Conservation (phyloP, 2,329 filamentous ascomycete species). For the Chaetomiaceae sp. region DNA sequence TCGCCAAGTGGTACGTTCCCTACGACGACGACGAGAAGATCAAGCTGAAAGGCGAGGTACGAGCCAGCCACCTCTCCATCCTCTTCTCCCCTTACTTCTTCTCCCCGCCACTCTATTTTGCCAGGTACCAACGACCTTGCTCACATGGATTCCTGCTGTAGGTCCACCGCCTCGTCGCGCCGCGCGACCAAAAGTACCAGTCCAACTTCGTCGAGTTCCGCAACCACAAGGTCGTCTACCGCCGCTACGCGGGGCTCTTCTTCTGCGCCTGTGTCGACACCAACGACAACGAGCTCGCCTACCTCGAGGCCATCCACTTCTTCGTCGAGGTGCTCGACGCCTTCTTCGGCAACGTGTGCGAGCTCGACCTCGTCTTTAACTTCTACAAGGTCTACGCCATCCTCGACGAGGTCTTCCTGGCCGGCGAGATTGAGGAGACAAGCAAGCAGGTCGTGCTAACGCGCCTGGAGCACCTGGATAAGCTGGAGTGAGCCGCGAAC, state of each 20-base stretch:
- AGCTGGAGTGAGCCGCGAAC: constrained; percentile 89
- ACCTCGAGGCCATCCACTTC: constrained; percentile 96
- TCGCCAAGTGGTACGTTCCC: constrained; percentile 98
- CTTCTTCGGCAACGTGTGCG: constrained; percentile 98
- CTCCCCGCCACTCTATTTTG: too few species aligned
- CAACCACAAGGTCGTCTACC: constrained; percentile 94
- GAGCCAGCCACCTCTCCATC: constrained; percentile 23
- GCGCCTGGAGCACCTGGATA: constrained; percentile 88
- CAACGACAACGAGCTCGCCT: constrained; percentile 97
- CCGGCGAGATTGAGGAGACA: constrained; percentile 97
- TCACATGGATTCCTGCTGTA: constrained; percentile 29
- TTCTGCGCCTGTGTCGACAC: constrained; percentile 99
- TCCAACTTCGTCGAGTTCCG: constrained; percentile 98
- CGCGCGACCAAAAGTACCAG: constrained; percentile 98
- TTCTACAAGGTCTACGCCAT: constrained; percentile 94
- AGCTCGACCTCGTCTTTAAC: constrained; percentile 84
- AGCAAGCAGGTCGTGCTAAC: constrained; percentile 97
- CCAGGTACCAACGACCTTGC: too few species aligned
- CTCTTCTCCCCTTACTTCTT: neutral
- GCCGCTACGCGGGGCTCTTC: constrained; percentile 94
- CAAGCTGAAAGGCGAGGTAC: constrained; percentile 93
- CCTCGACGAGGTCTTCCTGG: constrained; percentile 94
- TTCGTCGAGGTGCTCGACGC: constrained; percentile 98
- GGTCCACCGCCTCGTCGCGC: constrained; percentile 95
- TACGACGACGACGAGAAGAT: constrained; percentile 99